These are phyloP conservation scores for Paecilomyces formosus DNA, from an alignment of 2,329 filamentous ascomycete genomes.

Conservation along the genomic window DNA sequence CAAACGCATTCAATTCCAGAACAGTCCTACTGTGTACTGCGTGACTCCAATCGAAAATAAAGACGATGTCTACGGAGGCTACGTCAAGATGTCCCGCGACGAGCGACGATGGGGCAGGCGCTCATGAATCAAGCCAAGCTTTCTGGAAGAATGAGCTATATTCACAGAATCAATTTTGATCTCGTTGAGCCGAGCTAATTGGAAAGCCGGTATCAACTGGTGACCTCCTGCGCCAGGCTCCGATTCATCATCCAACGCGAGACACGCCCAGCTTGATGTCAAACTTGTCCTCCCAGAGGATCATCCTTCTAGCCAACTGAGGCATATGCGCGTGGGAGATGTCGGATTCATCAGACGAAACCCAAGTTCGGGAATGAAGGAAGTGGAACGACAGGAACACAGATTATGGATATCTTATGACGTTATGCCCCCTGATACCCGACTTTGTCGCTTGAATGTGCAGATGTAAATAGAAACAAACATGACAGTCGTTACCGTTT, in stretches of 20 bases:
- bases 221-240: constrained; percentile 2
- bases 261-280: not conserved
- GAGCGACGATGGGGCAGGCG: constrained; percentile 39
- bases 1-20: constrained; percentile 38
- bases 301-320: too few species aligned
- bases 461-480: not conserved
- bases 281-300: not conserved
- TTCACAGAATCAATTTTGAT: not conserved
- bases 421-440: not conserved
- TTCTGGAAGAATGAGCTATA: not conserved
- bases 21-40: constrained; percentile 38
- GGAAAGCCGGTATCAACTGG: not conserved
- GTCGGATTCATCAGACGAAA: not conserved
- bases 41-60: constrained; percentile 43
- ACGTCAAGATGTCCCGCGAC: constrained; percentile 38
- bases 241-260: constrained; percentile 1
- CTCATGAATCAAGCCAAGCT: constrained; percentile 17
- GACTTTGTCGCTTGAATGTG: not conserved
- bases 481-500: not conserved
- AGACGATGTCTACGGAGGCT: constrained; percentile 42
- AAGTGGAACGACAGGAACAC: not conserved
- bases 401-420: not conserved
- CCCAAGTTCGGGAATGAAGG: not conserved
- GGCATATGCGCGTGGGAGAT: not conserved
- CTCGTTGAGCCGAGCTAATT: not conserved